A percentile compares a stretch with the other conserved stretches of the same genome.
These are phyloP conservation scores for Syzygium grande DNA, from an alignment of 345 rosid species.

Conservation along the genomic window DNA sequence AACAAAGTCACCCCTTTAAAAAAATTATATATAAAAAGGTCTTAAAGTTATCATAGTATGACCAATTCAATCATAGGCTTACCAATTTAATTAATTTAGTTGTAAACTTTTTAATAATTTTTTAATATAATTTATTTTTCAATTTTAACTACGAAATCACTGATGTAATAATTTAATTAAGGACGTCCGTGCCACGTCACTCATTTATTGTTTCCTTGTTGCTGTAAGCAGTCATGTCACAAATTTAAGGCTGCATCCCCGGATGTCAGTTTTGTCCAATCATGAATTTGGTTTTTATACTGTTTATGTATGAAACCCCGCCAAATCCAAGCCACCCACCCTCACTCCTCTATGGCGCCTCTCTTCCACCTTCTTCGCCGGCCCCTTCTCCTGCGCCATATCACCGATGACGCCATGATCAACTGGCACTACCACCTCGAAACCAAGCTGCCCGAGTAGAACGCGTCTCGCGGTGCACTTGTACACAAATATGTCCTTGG, in stretches of 20 bases:
- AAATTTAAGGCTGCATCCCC: not conserved
- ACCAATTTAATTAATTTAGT: accelerated
- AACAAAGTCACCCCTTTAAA: accelerated
- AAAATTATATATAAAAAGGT: not conserved
- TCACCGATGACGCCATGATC: not conserved
- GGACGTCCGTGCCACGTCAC: accelerated
- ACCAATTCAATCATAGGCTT: accelerated
- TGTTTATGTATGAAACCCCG: not conserved
- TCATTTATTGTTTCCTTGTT: not conserved
- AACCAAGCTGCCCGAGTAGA: not conserved
- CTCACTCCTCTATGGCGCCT: not conserved
- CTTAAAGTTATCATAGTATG: not conserved
- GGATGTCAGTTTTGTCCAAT: not conserved
- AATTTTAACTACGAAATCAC: accelerated
- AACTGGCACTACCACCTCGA: not conserved
- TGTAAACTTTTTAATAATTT: accelerated
- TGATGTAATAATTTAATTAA: accelerated
- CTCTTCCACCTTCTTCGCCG: not conserved
- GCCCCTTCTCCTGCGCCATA: not conserved
- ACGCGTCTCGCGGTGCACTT: accelerated
- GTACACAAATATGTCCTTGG: accelerated
- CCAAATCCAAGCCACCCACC: not conserved
- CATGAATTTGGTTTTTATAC: not conserved
- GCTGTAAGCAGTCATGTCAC: accelerated
- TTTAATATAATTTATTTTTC: accelerated